phyloP scores from a whole-genome alignment of 345 rosid species.

The Cardamine resedifolia region DNA sequence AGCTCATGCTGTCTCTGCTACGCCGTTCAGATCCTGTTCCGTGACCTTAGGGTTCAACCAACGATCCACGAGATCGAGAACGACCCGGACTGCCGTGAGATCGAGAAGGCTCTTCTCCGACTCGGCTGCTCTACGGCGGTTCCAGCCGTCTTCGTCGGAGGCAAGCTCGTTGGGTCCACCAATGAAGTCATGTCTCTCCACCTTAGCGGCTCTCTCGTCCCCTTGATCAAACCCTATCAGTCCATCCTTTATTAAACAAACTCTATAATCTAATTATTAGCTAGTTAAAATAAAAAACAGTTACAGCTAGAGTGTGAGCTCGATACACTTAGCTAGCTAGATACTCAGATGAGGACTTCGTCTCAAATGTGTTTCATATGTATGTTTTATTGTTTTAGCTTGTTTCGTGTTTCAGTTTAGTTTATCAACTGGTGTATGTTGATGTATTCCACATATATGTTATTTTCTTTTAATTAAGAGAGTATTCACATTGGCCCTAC shows the following conservation, averaged over 20 bases:
- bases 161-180: conserved; percentile 72
- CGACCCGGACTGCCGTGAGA: conserved; percentile 70
- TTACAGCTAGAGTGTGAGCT: conserved; percentile 11
- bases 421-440: conserved; percentile 29
- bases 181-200: conserved; percentile 89
- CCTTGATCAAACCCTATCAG: conserved; percentile 65
- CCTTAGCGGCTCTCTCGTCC: conserved; percentile 62
- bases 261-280: neutral
- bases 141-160: conserved; percentile 76
- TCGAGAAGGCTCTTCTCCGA: conserved; percentile 72
- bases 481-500: neutral
- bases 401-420: conserved; percentile 27
- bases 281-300: conserved; percentile 26
- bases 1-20: conserved; percentile 80
- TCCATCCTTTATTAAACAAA: conserved; percentile 32
- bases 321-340: conserved; percentile 31
- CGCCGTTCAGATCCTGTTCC: conserved; percentile 68
- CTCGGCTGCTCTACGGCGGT: conserved; percentile 62
- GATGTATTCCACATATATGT: neutral
- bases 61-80: conserved; percentile 63
- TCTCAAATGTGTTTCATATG: conserved; percentile 16
- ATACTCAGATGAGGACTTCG: conserved; percentile 14
- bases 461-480: neutral
- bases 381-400: conserved; percentile 18
- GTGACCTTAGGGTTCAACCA: conserved; percentile 68